Evolutionary conservation across 1,284 basidiomycete species (phyloP).

Genomic region (Cutaneotrichosporon arboriforme): DNA sequence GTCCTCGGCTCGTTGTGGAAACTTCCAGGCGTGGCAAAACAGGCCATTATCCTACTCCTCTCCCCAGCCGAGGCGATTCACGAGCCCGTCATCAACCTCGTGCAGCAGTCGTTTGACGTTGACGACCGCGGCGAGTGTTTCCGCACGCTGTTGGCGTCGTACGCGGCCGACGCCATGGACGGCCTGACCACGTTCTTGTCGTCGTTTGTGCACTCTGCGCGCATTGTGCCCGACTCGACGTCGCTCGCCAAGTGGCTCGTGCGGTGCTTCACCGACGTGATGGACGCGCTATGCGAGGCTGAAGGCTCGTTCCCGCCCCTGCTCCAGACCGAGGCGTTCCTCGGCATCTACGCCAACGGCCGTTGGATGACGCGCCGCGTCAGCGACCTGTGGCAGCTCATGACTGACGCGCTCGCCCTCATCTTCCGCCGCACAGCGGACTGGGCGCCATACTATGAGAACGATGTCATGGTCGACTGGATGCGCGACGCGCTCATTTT

Average conservation of each 20-base stretch:
- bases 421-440: conserved; percentile 75
- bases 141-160: conserved; percentile 63
- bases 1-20: conserved; percentile 56
- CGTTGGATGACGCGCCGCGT: conserved; percentile 53
- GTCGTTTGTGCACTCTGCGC: conserved; percentile 61
- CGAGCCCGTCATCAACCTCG: conserved; percentile 64
- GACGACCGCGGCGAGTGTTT: conserved; percentile 82
- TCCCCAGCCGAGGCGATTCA: conserved; percentile 73
- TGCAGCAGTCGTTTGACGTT: conserved; percentile 76
- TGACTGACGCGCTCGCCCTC: conserved; percentile 70
- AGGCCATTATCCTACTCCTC: conserved; percentile 64
- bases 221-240: conserved; percentile 71
- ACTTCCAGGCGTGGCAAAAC: conserved; percentile 51
- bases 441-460: conserved; percentile 76
- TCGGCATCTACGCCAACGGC: conserved; percentile 28
- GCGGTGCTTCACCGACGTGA: conserved; percentile 80
- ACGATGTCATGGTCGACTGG: conserved; percentile 82
- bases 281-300: conserved; percentile 73
- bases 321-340: conserved; percentile 50
- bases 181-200: conserved; percentile 64
- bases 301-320: conserved; percentile 49
- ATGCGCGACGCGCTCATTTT: conserved; percentile 96
- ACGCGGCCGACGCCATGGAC: conserved; percentile 60
- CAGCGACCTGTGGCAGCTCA: conserved; percentile 71
- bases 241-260: conserved; percentile 79